Evolutionary conservation across 1,284 basidiomycete species (phyloP).

Genomic region (Sporisorium exsertum): DNA sequence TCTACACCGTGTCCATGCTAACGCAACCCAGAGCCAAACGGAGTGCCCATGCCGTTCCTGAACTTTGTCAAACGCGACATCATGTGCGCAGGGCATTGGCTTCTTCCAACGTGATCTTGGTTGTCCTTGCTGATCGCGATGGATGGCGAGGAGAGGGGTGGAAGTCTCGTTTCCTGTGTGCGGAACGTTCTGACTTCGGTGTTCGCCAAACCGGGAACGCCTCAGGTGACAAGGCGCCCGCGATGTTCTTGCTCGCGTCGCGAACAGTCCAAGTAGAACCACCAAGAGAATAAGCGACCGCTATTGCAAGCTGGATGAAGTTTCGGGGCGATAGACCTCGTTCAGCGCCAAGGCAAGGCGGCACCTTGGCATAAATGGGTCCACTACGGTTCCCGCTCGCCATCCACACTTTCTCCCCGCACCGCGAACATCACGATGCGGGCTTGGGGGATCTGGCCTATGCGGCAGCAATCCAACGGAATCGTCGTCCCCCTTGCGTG

Average conservation of each 20-base stretch:
- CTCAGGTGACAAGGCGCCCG: too few relatives aligned
- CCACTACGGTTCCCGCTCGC: neutral
- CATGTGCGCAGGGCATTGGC: neutral
- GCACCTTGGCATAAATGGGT: neutral
- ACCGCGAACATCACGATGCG: neutral
- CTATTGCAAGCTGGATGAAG: too few relatives aligned
- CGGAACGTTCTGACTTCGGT: neutral
- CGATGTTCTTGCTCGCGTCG: too few relatives aligned
- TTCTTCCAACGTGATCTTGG: neutral
- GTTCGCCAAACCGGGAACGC: neutral
- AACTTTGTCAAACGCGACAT: neutral
- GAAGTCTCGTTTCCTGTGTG: too few relatives aligned
- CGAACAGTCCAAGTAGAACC: too few relatives aligned
- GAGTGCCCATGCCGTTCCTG: slow-evolving; percentile 2
- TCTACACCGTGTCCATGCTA: too few relatives aligned
- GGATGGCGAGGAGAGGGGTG: neutral
- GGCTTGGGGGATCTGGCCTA: neutral
- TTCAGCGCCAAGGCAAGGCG: too few relatives aligned
- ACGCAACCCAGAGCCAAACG: too few relatives aligned
- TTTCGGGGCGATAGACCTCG: too few relatives aligned
- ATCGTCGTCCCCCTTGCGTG: too few relatives aligned
- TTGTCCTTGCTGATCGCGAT: neutral
- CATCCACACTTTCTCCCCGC: neutral
- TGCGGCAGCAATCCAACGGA: too few relatives aligned
- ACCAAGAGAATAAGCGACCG: too few relatives aligned